A percentile compares a stretch with the other conserved stretches of the same genome.
phyloP scores from a whole-genome alignment of 1,284 basidiomycete species.

The Volvariella surrecta region DNA sequence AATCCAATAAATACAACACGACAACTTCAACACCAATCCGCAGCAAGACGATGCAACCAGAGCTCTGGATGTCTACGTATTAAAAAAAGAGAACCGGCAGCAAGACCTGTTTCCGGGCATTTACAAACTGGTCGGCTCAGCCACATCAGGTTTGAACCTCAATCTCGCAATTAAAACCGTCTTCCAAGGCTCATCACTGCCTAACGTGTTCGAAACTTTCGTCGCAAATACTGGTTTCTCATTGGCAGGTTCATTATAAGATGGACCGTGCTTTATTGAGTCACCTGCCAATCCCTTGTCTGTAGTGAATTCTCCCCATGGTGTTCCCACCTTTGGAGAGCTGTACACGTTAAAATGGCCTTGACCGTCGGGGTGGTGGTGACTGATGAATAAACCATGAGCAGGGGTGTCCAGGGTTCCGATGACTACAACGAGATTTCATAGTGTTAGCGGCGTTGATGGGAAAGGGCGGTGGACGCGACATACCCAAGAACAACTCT shows the following conservation, averaged over 20 bases:
- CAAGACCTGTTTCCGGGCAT: background rate
- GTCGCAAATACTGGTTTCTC: constrained; percentile 30
- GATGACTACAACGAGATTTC: constrained; percentile 37
- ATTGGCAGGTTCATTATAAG: constrained; percentile 30
- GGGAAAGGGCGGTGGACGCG: background rate
- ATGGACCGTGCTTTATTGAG: constrained; percentile 25
- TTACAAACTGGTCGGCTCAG: constrained; percentile 43
- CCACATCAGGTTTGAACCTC: constrained; percentile 46
- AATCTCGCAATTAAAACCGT: constrained; percentile 43
- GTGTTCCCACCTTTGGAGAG: constrained; percentile 35
- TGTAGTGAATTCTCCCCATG: constrained; percentile 63
- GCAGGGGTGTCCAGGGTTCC: constrained; percentile 61
- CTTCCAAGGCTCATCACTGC: constrained; percentile 26
- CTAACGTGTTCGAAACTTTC: constrained; percentile 39
- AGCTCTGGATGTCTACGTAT: too few relatives aligned
- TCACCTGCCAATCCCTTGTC: constrained; percentile 30
- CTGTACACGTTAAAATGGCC: constrained; percentile 63
- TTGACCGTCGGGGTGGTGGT: constrained; percentile 57
- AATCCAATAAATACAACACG: too few relatives aligned
- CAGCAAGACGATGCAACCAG: too few relatives aligned
- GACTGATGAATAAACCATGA: constrained; percentile 63
- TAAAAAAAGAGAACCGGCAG: background rate
- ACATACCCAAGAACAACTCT: constrained; percentile 60
- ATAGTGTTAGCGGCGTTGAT: background rate
- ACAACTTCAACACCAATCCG: too few relatives aligned